Conservation (phyloP, 352 stramenopile species). For the Phytopythium cucurbitacearum region DNA sequence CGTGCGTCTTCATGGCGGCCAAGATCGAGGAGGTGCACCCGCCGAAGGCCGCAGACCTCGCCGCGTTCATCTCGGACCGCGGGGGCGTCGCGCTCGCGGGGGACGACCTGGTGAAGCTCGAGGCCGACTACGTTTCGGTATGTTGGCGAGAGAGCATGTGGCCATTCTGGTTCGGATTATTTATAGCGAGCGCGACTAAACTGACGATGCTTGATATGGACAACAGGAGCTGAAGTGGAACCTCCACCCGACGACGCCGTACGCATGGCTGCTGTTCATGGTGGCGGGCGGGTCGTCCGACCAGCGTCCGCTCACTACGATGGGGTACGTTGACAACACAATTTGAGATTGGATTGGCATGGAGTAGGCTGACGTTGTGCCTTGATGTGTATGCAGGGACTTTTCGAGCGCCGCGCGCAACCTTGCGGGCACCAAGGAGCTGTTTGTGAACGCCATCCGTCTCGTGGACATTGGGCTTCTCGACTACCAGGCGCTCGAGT, state of each 20-base stretch:
- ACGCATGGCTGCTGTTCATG: constrained; percentile 77
- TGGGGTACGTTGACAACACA: constrained; percentile 30
- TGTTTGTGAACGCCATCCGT: constrained; percentile 63
- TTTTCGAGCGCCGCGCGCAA: constrained; percentile 63
- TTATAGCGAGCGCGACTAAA: neutral
- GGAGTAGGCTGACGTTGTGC: constrained; percentile 3
- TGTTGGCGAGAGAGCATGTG: constrained; percentile 5
- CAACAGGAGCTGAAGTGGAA: constrained; percentile 79
- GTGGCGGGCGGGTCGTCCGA: constrained; percentile 61
- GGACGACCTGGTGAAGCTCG: constrained; percentile 55
- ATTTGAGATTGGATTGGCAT: neutral
- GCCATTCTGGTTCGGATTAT: constrained; percentile 1
- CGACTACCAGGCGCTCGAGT: constrained; percentile 74
- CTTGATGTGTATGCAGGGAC: constrained; percentile 21
- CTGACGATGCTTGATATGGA: constrained; percentile 3
- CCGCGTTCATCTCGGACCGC: constrained; percentile 47
- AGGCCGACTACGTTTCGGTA: constrained; percentile 63
- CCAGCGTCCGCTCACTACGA: constrained; percentile 56
- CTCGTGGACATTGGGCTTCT: constrained; percentile 73
- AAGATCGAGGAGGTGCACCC: constrained; percentile 85
- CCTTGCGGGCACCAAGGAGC: constrained; percentile 61
- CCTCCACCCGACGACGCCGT: constrained; percentile 66
- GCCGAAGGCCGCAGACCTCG: constrained; percentile 68
- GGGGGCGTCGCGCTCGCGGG: constrained; percentile 32
- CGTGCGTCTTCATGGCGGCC: constrained; percentile 77